Evolutionary conservation across 2,329 filamentous ascomycete genomes (phyloP).

Genomic region (Ceratocystis colombiana): DNA sequence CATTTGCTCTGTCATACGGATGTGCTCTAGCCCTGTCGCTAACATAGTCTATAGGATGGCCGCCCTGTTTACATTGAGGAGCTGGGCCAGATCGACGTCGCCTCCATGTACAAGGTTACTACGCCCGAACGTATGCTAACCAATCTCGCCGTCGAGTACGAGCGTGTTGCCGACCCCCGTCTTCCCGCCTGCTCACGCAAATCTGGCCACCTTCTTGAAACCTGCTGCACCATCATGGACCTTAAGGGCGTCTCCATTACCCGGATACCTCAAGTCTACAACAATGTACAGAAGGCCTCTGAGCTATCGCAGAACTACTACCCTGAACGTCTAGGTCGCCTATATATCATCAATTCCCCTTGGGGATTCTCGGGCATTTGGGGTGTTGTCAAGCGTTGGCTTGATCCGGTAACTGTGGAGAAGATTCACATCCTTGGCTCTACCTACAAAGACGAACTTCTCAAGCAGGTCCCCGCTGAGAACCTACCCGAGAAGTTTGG

Average conservation of each 20-base stretch:
- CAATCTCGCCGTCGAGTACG: slow-evolving; percentile 96
- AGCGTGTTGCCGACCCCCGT: slow-evolving; percentile 86
- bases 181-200: slow-evolving; percentile 94
- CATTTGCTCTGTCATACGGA: background rate
- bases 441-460: slow-evolving; percentile 72
- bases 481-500: slow-evolving; percentile 83
- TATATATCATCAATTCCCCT: slow-evolving; percentile 96
- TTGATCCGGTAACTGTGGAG: slow-evolving; percentile 89
- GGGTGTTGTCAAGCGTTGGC: slow-evolving; percentile 78
- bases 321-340: slow-evolving; percentile 86
- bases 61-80: slow-evolving; percentile 96
- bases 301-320: slow-evolving; percentile 98
- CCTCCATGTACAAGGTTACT: slow-evolving; percentile 85
- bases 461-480: slow-evolving; percentile 75
- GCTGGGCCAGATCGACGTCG: slow-evolving; percentile 84
- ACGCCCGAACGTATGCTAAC: slow-evolving; percentile 86
- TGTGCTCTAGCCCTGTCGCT: background rate
- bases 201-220: slow-evolving; percentile 80
- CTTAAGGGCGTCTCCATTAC: slow-evolving; percentile 83
- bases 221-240: slow-evolving; percentile 97
- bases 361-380: slow-evolving; percentile 90
- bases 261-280: slow-evolving; percentile 74
- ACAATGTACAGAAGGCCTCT: slow-evolving; percentile 75
- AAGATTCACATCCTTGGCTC: slow-evolving; percentile 89
- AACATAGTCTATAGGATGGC: slow-evolving; percentile 56